Evolutionary conservation across 2,329 filamentous ascomycete genomes (phyloP).

Genomic region (Huntiella abstrusa): DNA sequence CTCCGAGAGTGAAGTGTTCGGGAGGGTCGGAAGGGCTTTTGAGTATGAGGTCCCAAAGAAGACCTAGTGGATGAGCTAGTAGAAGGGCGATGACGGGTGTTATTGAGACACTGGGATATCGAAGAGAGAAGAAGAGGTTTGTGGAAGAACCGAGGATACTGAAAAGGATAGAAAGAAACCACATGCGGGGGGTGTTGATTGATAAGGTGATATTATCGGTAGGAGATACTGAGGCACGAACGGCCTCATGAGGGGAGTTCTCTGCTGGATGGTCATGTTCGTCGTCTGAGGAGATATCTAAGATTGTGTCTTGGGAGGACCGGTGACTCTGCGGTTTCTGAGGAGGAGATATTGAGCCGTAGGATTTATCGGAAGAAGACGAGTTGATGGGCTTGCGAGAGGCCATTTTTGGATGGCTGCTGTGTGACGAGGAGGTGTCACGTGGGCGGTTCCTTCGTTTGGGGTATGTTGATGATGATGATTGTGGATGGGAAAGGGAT

Average conservation of each 20-base stretch:
- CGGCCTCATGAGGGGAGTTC: slow-evolving; percentile 60
- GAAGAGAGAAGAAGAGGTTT: slow-evolving; percentile 73
- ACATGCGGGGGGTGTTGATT: slow-evolving; percentile 78
- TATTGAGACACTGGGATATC: slow-evolving; percentile 80
- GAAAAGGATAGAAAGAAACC: slow-evolving; percentile 62
- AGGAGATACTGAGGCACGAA: slow-evolving; percentile 60
- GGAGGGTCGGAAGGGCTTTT: slow-evolving; percentile 39
- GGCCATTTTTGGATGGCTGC: slow-evolving; percentile 1
- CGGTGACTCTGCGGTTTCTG: slow-evolving; percentile 4
- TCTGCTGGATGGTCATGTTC: slow-evolving; percentile 32
- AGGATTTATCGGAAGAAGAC: slow-evolving; percentile 7
- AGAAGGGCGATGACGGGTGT: slow-evolving; percentile 75
- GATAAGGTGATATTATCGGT: slow-evolving; percentile 60
- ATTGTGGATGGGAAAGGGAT: too few relatives aligned
- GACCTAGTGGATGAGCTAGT: slow-evolving; percentile 66
- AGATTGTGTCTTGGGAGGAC: background rate
- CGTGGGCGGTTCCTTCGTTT: too few relatives aligned
- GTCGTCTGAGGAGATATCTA: too few relatives aligned
- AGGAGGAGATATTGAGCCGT: slow-evolving; percentile 9
- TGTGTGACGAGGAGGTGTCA: background rate
- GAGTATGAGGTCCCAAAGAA: slow-evolving; percentile 56
- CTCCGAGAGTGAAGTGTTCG: slow-evolving; percentile 33
- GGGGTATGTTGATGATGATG: slow-evolving; percentile 20
- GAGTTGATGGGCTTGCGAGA: slow-evolving; percentile 7
- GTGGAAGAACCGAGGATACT: slow-evolving; percentile 65